Evolutionary conservation across 2,329 filamentous ascomycete species (phyloP), one percentile per base, ranked within the genome.

Genomic region (Phyllosticta citribraziliensis): DNA sequence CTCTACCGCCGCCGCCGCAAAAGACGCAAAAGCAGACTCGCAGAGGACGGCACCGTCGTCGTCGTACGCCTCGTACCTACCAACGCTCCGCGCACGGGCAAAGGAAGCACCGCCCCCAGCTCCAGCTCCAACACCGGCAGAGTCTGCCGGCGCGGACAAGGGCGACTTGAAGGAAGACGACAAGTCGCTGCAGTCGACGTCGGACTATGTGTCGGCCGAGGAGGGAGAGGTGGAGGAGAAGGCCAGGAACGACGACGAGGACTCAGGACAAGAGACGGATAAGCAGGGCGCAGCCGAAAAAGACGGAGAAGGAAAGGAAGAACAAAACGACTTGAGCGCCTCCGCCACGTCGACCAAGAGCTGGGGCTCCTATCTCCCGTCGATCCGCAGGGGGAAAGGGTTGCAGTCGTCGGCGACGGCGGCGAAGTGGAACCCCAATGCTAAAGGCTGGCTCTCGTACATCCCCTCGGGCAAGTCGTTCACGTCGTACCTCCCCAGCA

Each of bases 391-490:
- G 55, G 25, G 25, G 1, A 30, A 27, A 8, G 30, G 20, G 30
- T 52, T 20, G 17, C 4, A 27, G 25, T 24, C 24, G 17, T n/a
- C 30, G 30, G 2, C 33, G 30, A 10, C 33, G 10, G 19, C 53
- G 10, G 17, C 53, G 25, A n/a, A 9, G 24, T 9, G 4, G 12
- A 33, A 60, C 22, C 20, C 56, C 17, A 58, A 54, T 22, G 66
- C 68, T 2, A 72, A 73, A 63, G 75, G 74, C 53, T 80, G 78
- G 78, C 72, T 71, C 1, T 75, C 75, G 0, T 80, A 79, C 63
- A 70, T 80, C 55, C 76, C 76, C 1, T 76, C 75, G 11, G 78
- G 78, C 10, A 74, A 79, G 61, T 76, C 76, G 5, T 78, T 78
- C 67, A 76, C 74, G 14, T 77, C 70, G 56, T 80, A 80, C 61